Evolutionary conservation across 1,284 basidiomycete species (phyloP).

Genomic region (Sporisorium graminicola): DNA sequence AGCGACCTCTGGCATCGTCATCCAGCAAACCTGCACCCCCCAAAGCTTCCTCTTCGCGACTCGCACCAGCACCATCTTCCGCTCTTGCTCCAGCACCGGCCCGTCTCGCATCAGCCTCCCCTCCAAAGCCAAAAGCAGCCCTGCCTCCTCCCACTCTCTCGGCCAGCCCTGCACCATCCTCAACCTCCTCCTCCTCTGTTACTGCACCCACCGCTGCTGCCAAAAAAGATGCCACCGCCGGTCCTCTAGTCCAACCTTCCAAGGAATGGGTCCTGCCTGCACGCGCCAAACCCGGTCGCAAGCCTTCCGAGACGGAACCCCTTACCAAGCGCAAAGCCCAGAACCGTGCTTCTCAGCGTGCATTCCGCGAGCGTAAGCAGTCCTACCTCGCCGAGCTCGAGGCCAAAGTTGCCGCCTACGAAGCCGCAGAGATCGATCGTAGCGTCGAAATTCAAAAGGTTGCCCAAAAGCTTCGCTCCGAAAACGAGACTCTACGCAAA

Average conservation of each 20-base stretch:
- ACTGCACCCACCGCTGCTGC: not conserved
- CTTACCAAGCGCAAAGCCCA: conserved; percentile 68
- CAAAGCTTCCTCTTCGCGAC: conserved; percentile 7
- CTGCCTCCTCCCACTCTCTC: conserved; percentile 6
- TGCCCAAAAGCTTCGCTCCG: conserved; percentile 57
- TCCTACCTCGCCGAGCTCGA: conserved; percentile 59
- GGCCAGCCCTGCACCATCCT: conserved; percentile 1
- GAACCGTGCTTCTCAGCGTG: conserved; percentile 63
- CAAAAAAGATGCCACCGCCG: conserved; percentile 30
- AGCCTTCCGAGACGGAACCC: conserved; percentile 64
- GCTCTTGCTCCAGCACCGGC: conserved; percentile 7
- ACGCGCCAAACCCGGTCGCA: conserved; percentile 68
- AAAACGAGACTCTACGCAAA: conserved; percentile 51
- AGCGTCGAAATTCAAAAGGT: conserved; percentile 64
- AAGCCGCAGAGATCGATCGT: conserved; percentile 60
- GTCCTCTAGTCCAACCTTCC: conserved; percentile 56
- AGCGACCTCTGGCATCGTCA: conserved; percentile 15
- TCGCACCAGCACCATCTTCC: conserved; percentile 7
- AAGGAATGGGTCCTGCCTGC: conserved; percentile 68
- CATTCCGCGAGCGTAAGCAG: conserved; percentile 64
- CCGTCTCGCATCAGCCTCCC: conserved; percentile 6
- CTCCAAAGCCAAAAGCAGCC: conserved; percentile 10
- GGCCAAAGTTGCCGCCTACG: conserved; percentile 64
- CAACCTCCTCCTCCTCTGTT: not conserved
- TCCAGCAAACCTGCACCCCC: conserved; percentile 11